These are phyloP conservation scores for Dillenia turbinata DNA, from an alignment of 164 flowering plant species.

Conservation along the genomic window DNA sequence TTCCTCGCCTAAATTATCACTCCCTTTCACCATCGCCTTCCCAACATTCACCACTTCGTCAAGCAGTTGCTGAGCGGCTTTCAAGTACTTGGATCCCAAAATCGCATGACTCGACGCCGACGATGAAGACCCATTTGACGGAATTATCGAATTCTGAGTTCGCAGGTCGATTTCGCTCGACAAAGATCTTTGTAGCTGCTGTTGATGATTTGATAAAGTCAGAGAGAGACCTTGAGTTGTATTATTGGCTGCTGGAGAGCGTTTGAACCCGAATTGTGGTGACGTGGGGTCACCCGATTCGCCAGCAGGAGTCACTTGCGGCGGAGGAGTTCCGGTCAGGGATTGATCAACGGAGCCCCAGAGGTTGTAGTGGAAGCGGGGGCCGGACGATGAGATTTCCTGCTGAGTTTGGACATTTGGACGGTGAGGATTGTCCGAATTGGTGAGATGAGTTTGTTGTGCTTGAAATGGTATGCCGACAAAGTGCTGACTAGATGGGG, in stretches of 20 bases:
- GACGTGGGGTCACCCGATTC: too few species aligned
- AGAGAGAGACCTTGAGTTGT: constrained; percentile 57
- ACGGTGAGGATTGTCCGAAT: constrained; percentile 22
- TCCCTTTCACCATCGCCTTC: constrained; percentile 26
- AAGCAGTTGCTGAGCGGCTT: constrained; percentile 79
- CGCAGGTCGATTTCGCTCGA: constrained; percentile 18
- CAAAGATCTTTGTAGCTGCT: constrained; percentile 30
- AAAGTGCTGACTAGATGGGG: constrained; percentile 42
- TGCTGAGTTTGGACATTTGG: constrained; percentile 21
- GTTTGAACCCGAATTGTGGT: too few species aligned
- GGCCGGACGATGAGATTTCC: constrained; percentile 12
- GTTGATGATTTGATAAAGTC: constrained; percentile 69
- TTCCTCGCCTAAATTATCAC: constrained; percentile 17
- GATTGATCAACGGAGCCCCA: constrained; percentile 40
- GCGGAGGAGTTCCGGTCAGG: neutral
- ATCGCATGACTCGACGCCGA: constrained; percentile 46
- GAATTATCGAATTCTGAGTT: constrained; percentile 9
- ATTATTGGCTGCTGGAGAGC: too few species aligned
- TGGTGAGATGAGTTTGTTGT: neutral
- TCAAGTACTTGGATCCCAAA: constrained; percentile 87
- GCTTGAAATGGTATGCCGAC: constrained; percentile 56
- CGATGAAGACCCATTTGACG: constrained; percentile 37
- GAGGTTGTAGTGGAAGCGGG: constrained; percentile 56
- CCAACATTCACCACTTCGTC: constrained; percentile 90
- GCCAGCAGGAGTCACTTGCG: too few species aligned